Evolutionary conservation across 1,139 yeast species (phyloP).

Genomic region (Casaregolazyma lundiana): DNA sequence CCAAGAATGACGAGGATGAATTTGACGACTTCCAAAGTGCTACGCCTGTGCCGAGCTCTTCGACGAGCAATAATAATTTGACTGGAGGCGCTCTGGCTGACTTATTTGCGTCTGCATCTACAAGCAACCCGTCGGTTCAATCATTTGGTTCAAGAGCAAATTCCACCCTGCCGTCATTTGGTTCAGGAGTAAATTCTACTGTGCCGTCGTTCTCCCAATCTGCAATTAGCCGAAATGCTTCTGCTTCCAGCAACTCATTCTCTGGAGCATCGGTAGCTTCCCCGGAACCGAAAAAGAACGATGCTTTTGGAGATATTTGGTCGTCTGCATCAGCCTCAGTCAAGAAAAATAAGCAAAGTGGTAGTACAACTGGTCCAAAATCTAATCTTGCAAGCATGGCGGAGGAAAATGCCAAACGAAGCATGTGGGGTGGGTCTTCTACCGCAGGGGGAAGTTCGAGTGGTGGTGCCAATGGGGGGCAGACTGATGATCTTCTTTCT

Average conservation of each 20-base stretch:
- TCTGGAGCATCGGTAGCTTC: conserved; percentile 29
- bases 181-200: neutral
- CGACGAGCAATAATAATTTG: conserved; percentile 27
- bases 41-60: conserved; percentile 26
- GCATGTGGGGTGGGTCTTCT: conserved; percentile 32
- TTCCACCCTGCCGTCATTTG: neutral
- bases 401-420: conserved; percentile 28
- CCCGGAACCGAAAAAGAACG: conserved; percentile 40
- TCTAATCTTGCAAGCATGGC: conserved; percentile 29
- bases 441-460: conserved; percentile 12
- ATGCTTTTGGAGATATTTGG: conserved; percentile 82
- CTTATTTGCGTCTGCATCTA: conserved; percentile 22
- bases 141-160: neutral
- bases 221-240: conserved; percentile 29
- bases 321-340: conserved; percentile 55
- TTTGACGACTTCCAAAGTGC: conserved; percentile 95
- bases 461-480: conserved; percentile 12
- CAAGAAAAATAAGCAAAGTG: conserved; percentile 23
- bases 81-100: conserved; percentile 22
- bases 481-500: conserved; percentile 25
- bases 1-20: conserved; percentile 58
- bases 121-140: conserved; percentile 20
- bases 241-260: conserved; percentile 10
- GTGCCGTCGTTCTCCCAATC: conserved; percentile 36
- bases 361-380: conserved; percentile 12